These are phyloP conservation scores for Scleroderma citrinum DNA, from an alignment of 768 basidiomycete species.

Conservation along the genomic window DNA sequence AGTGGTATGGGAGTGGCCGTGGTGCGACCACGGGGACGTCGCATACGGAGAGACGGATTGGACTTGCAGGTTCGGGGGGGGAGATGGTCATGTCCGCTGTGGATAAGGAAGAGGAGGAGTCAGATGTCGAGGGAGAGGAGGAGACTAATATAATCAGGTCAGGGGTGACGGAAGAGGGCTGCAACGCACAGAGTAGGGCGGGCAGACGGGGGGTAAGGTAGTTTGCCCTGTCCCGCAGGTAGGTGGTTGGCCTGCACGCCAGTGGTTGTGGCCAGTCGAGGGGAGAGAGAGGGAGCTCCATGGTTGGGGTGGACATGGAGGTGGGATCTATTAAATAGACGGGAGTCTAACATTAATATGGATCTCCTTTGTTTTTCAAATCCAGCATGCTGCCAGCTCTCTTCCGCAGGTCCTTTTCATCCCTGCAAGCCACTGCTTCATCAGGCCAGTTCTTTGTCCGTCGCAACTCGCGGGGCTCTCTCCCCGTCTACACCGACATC, in stretches of 20 bases:
- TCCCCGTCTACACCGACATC: constrained; percentile 74
- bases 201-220: background rate
- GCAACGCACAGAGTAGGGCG: constrained; percentile 1
- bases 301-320: background rate
- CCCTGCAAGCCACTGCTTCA: background rate
- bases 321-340: background rate
- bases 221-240: background rate
- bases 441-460: constrained; percentile 48
- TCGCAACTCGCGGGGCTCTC: constrained; percentile 58
- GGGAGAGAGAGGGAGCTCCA: background rate
- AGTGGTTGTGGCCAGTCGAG: constrained; percentile 3
- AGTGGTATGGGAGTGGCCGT: constrained; percentile 62
- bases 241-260: constrained; percentile 4
- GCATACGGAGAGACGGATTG: constrained; percentile 47
- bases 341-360: background rate
- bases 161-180: background rate
- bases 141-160: constrained; percentile 28
- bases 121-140: constrained; percentile 37
- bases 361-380: too few relatives aligned
- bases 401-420: background rate
- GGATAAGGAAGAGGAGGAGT: constrained; percentile 25
- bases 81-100: constrained; percentile 15
- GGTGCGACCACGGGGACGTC: constrained; percentile 65
- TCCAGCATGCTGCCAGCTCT: too few relatives aligned
- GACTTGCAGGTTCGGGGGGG: constrained; percentile 15